Conservation (phyloP, 768 basidiomycete genomes). For the Thelephora aurantiotincta region DNA sequence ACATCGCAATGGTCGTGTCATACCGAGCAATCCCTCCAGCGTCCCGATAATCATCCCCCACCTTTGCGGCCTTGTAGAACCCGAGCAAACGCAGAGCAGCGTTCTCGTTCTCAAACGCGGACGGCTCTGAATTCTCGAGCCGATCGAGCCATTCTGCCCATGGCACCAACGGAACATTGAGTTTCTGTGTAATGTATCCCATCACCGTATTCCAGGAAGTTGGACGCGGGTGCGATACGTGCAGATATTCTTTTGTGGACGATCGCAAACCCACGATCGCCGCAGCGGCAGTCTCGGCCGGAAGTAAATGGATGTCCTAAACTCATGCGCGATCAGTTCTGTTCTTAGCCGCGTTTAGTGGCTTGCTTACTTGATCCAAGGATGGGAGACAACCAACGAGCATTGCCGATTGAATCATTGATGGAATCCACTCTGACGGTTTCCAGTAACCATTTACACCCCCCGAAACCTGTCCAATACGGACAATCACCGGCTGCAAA, state of each 20-base stretch:
- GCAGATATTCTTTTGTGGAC: constrained; percentile 3
- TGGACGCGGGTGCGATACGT: constrained; percentile 15
- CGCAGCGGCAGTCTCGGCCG: constrained; percentile 13
- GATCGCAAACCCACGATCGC: constrained; percentile 14
- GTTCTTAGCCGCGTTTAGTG: too few relatives aligned
- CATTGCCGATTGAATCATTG: constrained; percentile 15
- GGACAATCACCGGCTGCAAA: constrained; percentile 16
- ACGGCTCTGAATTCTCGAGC: constrained; percentile 1
- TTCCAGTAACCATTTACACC: constrained; percentile 25
- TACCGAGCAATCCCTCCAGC: background rate
- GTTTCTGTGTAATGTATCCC: constrained; percentile 5
- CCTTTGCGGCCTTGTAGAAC: background rate
- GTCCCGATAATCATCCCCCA: background rate
- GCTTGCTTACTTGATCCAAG: constrained; percentile 8
- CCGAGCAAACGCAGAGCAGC: background rate
- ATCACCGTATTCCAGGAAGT: constrained; percentile 11
- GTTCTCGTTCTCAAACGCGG: background rate
- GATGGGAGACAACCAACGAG: constrained; percentile 14
- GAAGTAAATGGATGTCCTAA: constrained; percentile 14
- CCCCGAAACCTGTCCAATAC: constrained; percentile 25
- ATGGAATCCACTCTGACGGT: constrained; percentile 22
- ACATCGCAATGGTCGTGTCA: background rate
- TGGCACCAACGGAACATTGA: constrained; percentile 14
- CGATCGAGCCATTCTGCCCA: constrained; percentile 13
- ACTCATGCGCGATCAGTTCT: too few relatives aligned